phyloP scores from a whole-genome alignment of 176 grass and related monocot genomes.

The Panicum miliaceum region DNA sequence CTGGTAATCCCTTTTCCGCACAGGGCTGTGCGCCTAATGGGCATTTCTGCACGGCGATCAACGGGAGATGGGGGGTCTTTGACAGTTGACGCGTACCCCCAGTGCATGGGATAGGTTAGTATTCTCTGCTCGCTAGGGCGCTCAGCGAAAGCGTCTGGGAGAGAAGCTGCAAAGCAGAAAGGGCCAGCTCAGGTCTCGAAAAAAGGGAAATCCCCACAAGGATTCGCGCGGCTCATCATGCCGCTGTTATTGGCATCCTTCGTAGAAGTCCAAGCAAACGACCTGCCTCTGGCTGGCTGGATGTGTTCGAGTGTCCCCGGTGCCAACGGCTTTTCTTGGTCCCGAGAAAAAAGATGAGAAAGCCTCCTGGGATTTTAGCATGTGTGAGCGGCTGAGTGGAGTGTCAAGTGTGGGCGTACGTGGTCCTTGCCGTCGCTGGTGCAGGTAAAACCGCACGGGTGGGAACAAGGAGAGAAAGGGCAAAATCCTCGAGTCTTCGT shows the following conservation, averaged over 20 bases:
- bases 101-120: neutral
- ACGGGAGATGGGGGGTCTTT: neutral
- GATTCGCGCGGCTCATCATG: constrained; percentile 37
- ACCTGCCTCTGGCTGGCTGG: neutral
- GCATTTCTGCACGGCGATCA: constrained; percentile 13
- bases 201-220: constrained; percentile 16
- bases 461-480: constrained; percentile 11
- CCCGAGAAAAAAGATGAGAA: constrained; percentile 23
- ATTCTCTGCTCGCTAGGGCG: constrained; percentile 35
- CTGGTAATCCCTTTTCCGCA: neutral
- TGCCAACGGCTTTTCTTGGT: neutral
- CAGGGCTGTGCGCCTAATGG: constrained; percentile 1
- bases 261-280: constrained; percentile 6
- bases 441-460: constrained; percentile 12
- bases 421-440: constrained; percentile 23
- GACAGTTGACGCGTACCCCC: neutral
- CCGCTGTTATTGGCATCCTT: constrained; percentile 12
- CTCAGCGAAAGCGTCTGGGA: constrained; percentile 28
- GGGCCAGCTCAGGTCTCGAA: constrained; percentile 32
- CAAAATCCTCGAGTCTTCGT: constrained; percentile 21
- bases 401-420: neutral
- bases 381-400: neutral
- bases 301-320: neutral
- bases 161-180: constrained; percentile 42
- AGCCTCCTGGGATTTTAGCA: neutral